A percentile compares a stretch with the other conserved stretches of the same genome.
These are phyloP conservation scores for Paxillus rubicundulus DNA, from an alignment of 768 basidiomycete species.

Conservation along the genomic window DNA sequence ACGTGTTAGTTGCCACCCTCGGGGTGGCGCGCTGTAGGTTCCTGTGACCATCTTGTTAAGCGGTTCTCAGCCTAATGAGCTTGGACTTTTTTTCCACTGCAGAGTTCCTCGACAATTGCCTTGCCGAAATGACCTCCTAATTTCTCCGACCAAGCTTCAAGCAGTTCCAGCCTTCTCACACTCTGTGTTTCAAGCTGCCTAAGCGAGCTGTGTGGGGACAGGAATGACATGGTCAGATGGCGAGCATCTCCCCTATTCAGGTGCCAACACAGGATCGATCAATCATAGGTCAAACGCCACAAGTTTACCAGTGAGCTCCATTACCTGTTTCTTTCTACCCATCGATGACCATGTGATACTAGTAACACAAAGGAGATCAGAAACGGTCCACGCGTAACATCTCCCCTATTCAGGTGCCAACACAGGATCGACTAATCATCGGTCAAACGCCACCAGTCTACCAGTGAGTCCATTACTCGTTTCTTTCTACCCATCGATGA, in stretches of 20 bases:
- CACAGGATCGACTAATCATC: not conserved
- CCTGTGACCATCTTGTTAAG: slow-evolving; percentile 16
- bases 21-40: not conserved
- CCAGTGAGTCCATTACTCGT: no score
- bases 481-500: not conserved
- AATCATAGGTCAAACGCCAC: no score
- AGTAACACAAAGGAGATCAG: slow-evolving; percentile 5
- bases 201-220: slow-evolving; percentile 4
- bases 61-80: slow-evolving; percentile 12
- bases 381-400: no score
- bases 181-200: slow-evolving; percentile 17
- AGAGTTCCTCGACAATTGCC: not conserved
- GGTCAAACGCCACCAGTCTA: no score
- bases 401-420: not conserved
- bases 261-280: not conserved
- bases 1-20: not conserved
- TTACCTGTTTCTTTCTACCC: no score
- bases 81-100: not conserved
- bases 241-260: not conserved
- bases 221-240: not conserved
- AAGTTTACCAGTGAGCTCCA: no score
- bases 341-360: not conserved
- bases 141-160: not conserved
- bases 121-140: slow-evolving; percentile 6
- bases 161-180: slow-evolving; percentile 13